Conservation (phyloP, 257 asterid species). For the Lycium barbarum region DNA sequence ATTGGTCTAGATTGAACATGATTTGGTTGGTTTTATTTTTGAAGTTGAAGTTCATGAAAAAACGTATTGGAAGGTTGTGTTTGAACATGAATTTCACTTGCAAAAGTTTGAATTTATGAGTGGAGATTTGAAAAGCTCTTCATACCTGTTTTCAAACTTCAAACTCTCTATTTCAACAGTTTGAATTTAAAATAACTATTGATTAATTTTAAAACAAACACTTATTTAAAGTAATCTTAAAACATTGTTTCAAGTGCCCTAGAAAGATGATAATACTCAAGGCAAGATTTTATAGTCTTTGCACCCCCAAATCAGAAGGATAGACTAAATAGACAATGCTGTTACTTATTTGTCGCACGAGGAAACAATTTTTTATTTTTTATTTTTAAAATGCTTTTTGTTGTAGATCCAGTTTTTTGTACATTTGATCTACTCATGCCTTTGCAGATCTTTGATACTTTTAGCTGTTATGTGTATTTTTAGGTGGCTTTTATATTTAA, state of each 20-base stretch:
- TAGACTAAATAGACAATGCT: neutral
- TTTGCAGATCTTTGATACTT: slow-evolving; percentile 1
- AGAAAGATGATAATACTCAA: slow-evolving; percentile 7
- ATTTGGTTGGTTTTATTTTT: neutral
- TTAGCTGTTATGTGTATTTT: slow-evolving; percentile 2
- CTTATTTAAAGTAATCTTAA: too few species aligned
- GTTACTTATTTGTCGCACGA: neutral
- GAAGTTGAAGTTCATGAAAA: neutral
- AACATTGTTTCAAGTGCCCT: neutral
- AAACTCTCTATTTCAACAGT: neutral
- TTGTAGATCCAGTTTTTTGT: neutral
- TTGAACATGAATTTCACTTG: too few species aligned
- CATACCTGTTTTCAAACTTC: too few species aligned
- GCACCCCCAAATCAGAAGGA: slow-evolving; percentile 17
- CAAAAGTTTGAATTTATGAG: too few species aligned
- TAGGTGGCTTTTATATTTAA: neutral
- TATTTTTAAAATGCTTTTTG: neutral
- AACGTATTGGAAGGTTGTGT: neutral
- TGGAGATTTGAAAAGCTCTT: too few species aligned
- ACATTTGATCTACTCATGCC: slow-evolving; percentile 17
- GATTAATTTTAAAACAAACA: neutral
- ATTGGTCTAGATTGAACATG: too few species aligned
- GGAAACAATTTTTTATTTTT: too few species aligned
- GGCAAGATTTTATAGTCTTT: slow-evolving; percentile 53
- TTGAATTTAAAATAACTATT: too few species aligned